phyloP scores from a whole-genome alignment of 2,329 filamentous ascomycete genomes.

The Neofusicoccum sp. region DNA sequence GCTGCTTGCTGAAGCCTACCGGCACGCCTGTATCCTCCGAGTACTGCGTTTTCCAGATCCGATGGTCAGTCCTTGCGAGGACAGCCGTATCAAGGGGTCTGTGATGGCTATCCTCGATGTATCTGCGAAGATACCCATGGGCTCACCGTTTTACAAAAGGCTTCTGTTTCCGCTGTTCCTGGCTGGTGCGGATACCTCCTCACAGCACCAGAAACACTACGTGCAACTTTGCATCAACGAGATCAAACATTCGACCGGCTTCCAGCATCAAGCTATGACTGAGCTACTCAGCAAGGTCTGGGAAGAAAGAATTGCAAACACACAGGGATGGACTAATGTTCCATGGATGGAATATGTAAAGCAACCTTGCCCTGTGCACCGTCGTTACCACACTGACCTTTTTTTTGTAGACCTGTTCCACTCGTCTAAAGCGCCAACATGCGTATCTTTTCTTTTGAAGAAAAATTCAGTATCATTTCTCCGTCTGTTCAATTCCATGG shows the following conservation, averaged over 20 bases:
- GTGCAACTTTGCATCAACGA: constrained; percentile 23
- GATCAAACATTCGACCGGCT: constrained; percentile 21
- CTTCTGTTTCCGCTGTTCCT: constrained; percentile 26
- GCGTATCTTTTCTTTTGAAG: constrained; percentile 26
- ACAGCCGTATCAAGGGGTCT: constrained; percentile 18
- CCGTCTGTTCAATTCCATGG: too few relatives aligned
- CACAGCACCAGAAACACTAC: constrained; percentile 26
- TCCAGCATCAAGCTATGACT: constrained; percentile 23
- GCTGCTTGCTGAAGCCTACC: constrained; percentile 24
- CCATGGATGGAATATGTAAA: constrained; percentile 27
- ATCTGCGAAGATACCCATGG: constrained; percentile 21
- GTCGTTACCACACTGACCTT: neutral
- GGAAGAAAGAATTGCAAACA: constrained; percentile 17
- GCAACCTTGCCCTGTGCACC: neutral
- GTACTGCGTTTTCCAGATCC: constrained; percentile 24
- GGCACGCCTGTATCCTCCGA: constrained; percentile 23
- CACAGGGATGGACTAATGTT: constrained; percentile 11
- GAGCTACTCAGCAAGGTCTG: constrained; percentile 24
- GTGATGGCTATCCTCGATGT: constrained; percentile 24
- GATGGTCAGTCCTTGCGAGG: constrained; percentile 10
- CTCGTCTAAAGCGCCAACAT: constrained; percentile 23
- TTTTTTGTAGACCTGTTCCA: constrained; percentile 22
- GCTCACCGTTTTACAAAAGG: constrained; percentile 23
- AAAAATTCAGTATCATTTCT: too few relatives aligned
- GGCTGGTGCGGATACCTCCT: constrained; percentile 25